Base-by-base conservation (phyloP, 148 eudicot genomes). In the Hydrangea macrophylla region DNA sequence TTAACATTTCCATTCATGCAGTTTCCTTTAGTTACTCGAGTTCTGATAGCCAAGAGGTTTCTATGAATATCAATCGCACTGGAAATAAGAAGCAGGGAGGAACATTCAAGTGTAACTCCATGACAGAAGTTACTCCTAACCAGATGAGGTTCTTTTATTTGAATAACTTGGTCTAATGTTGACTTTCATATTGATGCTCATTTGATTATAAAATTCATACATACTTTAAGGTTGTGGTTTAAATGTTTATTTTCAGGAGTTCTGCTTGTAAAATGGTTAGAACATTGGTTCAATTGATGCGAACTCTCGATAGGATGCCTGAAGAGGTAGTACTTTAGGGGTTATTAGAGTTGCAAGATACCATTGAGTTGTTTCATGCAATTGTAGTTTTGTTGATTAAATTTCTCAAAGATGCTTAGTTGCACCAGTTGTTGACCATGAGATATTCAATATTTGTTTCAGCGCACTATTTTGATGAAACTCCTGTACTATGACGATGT, bases 221-320 rank as follows among this genome's bases (percentile, higher is more conserved):
- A 28, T 48, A 45, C 44, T n/a, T 36, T 2, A 20, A 3, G 1
- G 58, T 60, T 58, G 63, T 78, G 5, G 55, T 58, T 1, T 25
- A 32, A 53, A 17, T 18, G 22, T n/a, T 61, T 31, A 36, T 30
- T 62, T 69, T 32, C 81, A 93, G 98, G 95, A 90, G 93, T 80
- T 86, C 96, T 64, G 98, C 98, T 70, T 93, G 98, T 79, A 93
- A 90, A 80, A 90, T 94, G 97, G 86, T 88, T 55, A 89, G 97
- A 7, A 90, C 97, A 45, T 73, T 94, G 62, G 82, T 88, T 71
- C 99, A 94, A 55, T 80, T 94, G 73, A 94, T 94, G 99, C 85
- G 97, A 75, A 90, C 97, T 45, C 88, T 90, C 53, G 97, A 88
- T 78, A 90, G 78, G 81, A 94, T 94, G 97, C 98, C 96, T 67